These are phyloP conservation scores for Stentor coeruleus DNA, from an alignment of 73 alveolate species.

Conservation along the genomic window DNA sequence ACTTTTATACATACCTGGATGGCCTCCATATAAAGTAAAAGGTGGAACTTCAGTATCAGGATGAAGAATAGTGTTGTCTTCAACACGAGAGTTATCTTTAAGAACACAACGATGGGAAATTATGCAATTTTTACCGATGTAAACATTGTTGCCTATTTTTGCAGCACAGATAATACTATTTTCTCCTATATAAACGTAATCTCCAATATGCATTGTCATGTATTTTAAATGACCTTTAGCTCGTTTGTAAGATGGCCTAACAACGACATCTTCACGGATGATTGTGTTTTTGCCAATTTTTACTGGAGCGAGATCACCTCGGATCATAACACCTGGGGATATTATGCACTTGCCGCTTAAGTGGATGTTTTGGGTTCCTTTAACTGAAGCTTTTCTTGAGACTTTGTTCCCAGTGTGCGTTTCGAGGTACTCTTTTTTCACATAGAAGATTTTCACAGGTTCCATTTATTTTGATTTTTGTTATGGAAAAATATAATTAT, in stretches of 20 bases:
- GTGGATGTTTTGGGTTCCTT: slow-evolving; percentile 52
- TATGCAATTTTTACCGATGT: slow-evolving; percentile 78
- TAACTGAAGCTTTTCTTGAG: slow-evolving; percentile 4
- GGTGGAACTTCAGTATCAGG: slow-evolving; percentile 86
- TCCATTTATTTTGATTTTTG: slow-evolving; percentile 15
- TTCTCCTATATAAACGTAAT: slow-evolving; percentile 69
- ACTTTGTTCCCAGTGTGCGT: slow-evolving; percentile 20
- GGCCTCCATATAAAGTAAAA: slow-evolving; percentile 78
- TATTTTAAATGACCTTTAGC: slow-evolving; percentile 41
- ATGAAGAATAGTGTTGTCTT: slow-evolving; percentile 48
- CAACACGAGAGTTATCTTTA: slow-evolving; percentile 40
- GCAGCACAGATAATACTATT: slow-evolving; percentile 63
- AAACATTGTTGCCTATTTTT: slow-evolving; percentile 63
- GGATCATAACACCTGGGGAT: slow-evolving; percentile 54
- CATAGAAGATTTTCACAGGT: neutral
- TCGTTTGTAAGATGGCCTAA: slow-evolving; percentile 73
- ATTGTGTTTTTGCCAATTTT: slow-evolving; percentile 65
- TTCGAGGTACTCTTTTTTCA: slow-evolving; percentile 19
- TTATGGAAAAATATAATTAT: no score
- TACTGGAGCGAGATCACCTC: slow-evolving; percentile 72
- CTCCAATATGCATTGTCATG: slow-evolving; percentile 58
- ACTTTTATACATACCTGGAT: slow-evolving; percentile 64
- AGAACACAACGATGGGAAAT: slow-evolving; percentile 51
- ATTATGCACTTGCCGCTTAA: slow-evolving; percentile 46
- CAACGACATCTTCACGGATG: slow-evolving; percentile 61